Evolutionary conservation across 2,329 filamentous ascomycete genomes (phyloP), one percentile per base, ranked within the genome.

Genomic region (Colletotrichum sp.): DNA sequence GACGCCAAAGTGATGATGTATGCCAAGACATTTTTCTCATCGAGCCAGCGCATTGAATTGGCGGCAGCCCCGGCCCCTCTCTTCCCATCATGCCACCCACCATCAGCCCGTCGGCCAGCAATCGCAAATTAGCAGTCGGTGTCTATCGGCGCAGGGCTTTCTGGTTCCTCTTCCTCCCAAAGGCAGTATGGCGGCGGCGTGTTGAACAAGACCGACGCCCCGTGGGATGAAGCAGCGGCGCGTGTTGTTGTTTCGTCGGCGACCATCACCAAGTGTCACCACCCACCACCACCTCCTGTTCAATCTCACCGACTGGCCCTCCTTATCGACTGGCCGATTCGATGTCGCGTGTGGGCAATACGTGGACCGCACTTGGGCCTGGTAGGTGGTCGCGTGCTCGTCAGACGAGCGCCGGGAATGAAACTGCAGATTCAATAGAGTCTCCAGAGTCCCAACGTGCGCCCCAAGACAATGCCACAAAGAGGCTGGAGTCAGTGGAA

Each of bases 61-160:
- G 62, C 72, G 72, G 72, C 24, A 52, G 68, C 34, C 22, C 68
- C 68, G 68, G 68, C 72, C 68, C 59, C 72, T 66, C 67, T 71
- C 32, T 18, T 28, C 18, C 18, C 71, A 12, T 52, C 34, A 60
- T 36, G 34, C 28, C 60, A 75, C 44, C 59, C 67, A 32, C 71
- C 32, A 22, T 55, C 65, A 64, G 34, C 36, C 32, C 48, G 34
- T 22, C 71, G 44, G 48, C 44, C 59, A 36, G 26, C 30, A 57
- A 48, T 30, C 55, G 30, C 64, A 65, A 65, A 59, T 30, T 57
- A 60, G 39, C 28, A 34, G 64, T 52, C 71, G 36, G 52, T 16
- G 55, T 62, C 48, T 39, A 18, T 30, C 69, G 55, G 52, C 8
- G 26, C 44, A 52, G 44, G 44, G 44, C 44, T 52, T 52, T 48